These are phyloP conservation scores for Cyberlindnera amylophila DNA, from an alignment of 805 yeast species.

Conservation along the genomic window DNA sequence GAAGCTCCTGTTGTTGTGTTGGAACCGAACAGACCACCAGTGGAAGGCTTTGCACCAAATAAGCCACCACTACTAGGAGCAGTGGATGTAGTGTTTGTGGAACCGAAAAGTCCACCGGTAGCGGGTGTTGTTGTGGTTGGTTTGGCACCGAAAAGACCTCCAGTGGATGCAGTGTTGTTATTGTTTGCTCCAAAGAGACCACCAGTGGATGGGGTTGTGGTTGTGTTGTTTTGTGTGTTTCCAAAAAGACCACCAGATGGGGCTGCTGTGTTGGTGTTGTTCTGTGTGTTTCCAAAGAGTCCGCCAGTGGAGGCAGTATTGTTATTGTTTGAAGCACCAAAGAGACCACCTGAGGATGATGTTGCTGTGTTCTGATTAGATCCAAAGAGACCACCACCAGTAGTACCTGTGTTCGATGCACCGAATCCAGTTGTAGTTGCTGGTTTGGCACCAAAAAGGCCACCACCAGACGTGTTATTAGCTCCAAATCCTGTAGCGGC, in stretches of 20 bases:
- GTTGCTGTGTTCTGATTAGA: slow-evolving; percentile 7
- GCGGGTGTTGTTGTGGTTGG: slow-evolving; percentile 1
- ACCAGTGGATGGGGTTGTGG: slow-evolving; percentile 13
- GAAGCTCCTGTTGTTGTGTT: slow-evolving; percentile 11
- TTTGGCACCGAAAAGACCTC: slow-evolving; percentile 15
- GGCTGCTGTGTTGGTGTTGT: slow-evolving; percentile 4
- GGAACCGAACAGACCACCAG: slow-evolving; percentile 42
- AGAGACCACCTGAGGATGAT: slow-evolving; percentile 30
- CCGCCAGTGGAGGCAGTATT: slow-evolving; percentile 27
- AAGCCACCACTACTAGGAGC: slow-evolving; percentile 28
- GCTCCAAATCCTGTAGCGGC: neutral
- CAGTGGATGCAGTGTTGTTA: slow-evolving; percentile 1
- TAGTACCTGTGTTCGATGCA: slow-evolving; percentile 4
- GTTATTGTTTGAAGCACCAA: slow-evolving; percentile 31
- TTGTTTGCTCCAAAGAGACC: slow-evolving; percentile 25
- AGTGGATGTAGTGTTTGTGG: slow-evolving; percentile 10
- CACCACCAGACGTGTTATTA: slow-evolving; percentile 3
- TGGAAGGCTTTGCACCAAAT: slow-evolving; percentile 24
- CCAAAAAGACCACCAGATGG: slow-evolving; percentile 33
- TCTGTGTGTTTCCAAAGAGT: slow-evolving; percentile 28
- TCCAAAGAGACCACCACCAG: slow-evolving; percentile 7
- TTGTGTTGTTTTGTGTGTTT: slow-evolving; percentile 7
- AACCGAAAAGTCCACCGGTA: slow-evolving; percentile 14
- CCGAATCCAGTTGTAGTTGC: slow-evolving; percentile 17
- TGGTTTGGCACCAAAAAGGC: slow-evolving; percentile 25